phyloP scores from a whole-genome alignment of 116 monocot species.

The Cymodocea nodosa region DNA sequence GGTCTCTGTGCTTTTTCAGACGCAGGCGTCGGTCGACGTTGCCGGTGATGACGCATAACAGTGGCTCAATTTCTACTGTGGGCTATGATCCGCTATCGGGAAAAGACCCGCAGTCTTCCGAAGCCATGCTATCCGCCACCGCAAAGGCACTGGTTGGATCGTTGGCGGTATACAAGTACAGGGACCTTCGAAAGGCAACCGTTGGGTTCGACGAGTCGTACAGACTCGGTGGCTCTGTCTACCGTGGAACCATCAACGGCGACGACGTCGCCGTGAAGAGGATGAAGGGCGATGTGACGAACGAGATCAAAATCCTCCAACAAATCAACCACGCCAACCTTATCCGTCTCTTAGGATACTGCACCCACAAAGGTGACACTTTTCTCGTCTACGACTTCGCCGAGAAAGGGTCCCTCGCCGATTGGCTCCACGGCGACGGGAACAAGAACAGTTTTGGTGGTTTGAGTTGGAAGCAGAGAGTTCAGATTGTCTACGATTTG shows the following conservation, averaged over 20 bases:
- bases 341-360: slow-evolving; percentile 57
- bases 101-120: neutral
- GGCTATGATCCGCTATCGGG: neutral
- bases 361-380: slow-evolving; percentile 34
- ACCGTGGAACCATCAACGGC: slow-evolving; percentile 41
- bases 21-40: neutral
- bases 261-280: slow-evolving; percentile 46
- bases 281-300: slow-evolving; percentile 32
- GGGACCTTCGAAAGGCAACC: slow-evolving; percentile 45
- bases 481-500: slow-evolving; percentile 40
- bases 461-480: slow-evolving; percentile 44
- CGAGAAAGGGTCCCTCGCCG: slow-evolving; percentile 40
- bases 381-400: slow-evolving; percentile 65
- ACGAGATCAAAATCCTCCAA: slow-evolving; percentile 42
- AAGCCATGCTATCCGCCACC: slow-evolving; percentile 8
- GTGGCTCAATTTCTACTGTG: neutral
- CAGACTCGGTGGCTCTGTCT: slow-evolving; percentile 38
- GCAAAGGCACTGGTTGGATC: slow-evolving; percentile 35
- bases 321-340: slow-evolving; percentile 53
- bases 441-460: neutral
- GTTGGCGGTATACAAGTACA: slow-evolving; percentile 37
- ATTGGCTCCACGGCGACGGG: slow-evolving; percentile 26
- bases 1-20: slow-evolving; percentile 4
- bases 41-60: neutral
- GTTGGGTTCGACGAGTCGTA: slow-evolving; percentile 26